Evolutionary conservation across 2,329 filamentous ascomycete genomes (phyloP).

Genomic region (Grosmannia serpens): DNA sequence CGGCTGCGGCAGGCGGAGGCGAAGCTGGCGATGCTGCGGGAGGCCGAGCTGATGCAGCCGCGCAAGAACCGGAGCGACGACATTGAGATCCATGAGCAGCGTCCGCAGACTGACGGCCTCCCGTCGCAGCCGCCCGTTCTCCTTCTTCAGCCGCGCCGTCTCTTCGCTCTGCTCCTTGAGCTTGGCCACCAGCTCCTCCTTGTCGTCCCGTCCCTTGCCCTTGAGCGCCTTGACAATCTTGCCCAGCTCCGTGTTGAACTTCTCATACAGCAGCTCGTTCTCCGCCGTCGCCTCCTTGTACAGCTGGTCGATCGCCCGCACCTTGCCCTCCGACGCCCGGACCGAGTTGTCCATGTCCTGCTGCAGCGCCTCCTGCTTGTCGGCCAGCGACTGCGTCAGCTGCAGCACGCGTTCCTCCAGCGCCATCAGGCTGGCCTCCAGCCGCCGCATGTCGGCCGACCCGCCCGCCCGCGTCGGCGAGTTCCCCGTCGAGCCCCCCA

Average conservation of each 20-base stretch:
- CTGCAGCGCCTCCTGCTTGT: conserved; percentile 52
- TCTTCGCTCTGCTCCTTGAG: conserved; percentile 70
- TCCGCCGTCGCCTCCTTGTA: conserved; percentile 82
- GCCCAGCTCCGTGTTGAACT: conserved; percentile 81
- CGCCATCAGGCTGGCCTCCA: conserved; percentile 46
- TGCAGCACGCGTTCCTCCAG: conserved; percentile 58
- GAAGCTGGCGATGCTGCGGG: conserved; percentile 41
- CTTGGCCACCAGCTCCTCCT: conserved; percentile 62
- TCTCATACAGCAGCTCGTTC: conserved; percentile 85
- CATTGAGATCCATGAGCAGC: conserved; percentile 53
- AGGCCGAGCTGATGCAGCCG: conserved; percentile 56
- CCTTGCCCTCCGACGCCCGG: conserved; percentile 63
- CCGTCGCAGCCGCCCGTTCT: conserved; percentile 72
- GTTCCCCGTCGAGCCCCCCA: background rate
- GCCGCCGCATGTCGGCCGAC: conserved; percentile 19
- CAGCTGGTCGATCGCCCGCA: conserved; percentile 72
- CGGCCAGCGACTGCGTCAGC: conserved; percentile 45
- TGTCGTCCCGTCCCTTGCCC: conserved; percentile 61
- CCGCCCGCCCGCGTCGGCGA: background rate
- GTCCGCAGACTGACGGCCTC: conserved; percentile 64
- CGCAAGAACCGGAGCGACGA: conserved; percentile 65
- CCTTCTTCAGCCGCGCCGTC: conserved; percentile 64
- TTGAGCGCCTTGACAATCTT: conserved; percentile 69
- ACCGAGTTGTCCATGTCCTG: conserved; percentile 62
- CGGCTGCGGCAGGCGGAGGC: conserved; percentile 38